Conservation (phyloP, 129 eudicot species). For the Pittosporum tobira region DNA sequence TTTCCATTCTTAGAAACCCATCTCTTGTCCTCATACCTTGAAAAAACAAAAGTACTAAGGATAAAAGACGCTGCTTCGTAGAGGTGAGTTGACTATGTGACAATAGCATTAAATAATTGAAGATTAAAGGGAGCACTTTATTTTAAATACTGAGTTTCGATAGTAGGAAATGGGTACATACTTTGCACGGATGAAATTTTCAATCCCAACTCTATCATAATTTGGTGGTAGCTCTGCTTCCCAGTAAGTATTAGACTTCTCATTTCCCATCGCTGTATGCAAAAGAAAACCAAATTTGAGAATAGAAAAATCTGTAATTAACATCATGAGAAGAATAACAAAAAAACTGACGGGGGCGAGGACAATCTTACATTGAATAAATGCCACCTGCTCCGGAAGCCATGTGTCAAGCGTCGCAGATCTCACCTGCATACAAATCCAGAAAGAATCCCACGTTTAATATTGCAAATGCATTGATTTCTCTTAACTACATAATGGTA, state of each 20-base stretch:
- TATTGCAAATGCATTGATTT: neutral
- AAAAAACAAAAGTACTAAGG: too few relatives aligned
- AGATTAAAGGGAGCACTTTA: neutral
- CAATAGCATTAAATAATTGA: neutral
- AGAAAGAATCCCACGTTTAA: slow-evolving; percentile 8
- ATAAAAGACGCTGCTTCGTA: too few relatives aligned
- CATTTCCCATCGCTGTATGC: slow-evolving; percentile 90
- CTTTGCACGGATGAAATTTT: slow-evolving; percentile 98
- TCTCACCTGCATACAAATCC: slow-evolving; percentile 53
- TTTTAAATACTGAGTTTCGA: neutral
- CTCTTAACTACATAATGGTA: neutral
- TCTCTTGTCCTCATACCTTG: slow-evolving; percentile 94
- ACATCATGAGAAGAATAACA: slow-evolving; percentile 3
- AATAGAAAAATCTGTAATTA: neutral
- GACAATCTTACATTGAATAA: slow-evolving; percentile 70
- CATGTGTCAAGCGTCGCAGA: slow-evolving; percentile 96
- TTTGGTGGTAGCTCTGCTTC: slow-evolving; percentile 93
- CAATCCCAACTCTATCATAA: slow-evolving; percentile 91
- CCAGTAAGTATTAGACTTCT: slow-evolving; percentile 91
- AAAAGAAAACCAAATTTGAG: slow-evolving; percentile 1
- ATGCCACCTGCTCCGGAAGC: slow-evolving; percentile 96
- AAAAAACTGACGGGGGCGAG: neutral
- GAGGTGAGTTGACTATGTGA: too few relatives aligned
- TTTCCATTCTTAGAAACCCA: slow-evolving; percentile 83
- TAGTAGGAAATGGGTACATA: slow-evolving; percentile 27